Percentiles rank a stretch among this genome's conserved stretches.
phyloP scores from a whole-genome alignment of 2,329 filamentous ascomycete genomes.

The Scytalidium lignicola region DNA sequence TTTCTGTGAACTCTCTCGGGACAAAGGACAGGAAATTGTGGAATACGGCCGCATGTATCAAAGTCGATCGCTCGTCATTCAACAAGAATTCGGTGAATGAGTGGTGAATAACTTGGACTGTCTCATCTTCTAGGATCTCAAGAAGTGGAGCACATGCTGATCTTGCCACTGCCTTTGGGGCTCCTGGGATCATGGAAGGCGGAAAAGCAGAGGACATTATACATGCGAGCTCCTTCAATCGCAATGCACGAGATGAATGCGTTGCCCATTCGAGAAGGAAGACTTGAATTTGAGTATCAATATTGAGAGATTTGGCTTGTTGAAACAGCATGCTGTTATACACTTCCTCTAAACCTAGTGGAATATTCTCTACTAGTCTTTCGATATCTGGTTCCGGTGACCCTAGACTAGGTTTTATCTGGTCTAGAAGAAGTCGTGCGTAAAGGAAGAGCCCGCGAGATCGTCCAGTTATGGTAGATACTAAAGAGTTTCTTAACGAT shows the following conservation, averaged over 20 bases:
- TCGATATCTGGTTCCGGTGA: constrained; percentile 5
- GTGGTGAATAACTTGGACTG: constrained; percentile 40
- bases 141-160: constrained; percentile 34
- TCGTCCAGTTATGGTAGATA: constrained; percentile 7
- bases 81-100: constrained; percentile 43
- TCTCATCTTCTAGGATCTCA: constrained; percentile 40
- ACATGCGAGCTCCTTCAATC: constrained; percentile 11
- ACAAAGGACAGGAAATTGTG: constrained; percentile 8
- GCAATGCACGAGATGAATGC: constrained; percentile 17
- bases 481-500: constrained; percentile 3
- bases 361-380: constrained; percentile 5
- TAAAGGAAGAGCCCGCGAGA: constrained; percentile 19
- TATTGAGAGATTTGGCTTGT: constrained; percentile 5
- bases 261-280: constrained; percentile 16
- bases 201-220: constrained; percentile 5
- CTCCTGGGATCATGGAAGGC: constrained; percentile 3
- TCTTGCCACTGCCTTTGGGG: neutral
- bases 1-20: constrained; percentile 3
- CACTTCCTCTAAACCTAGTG: constrained; percentile 18
- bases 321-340: constrained; percentile 18
- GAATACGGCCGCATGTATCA: neutral
- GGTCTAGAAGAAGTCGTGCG: constrained; percentile 18
- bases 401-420: constrained; percentile 11
- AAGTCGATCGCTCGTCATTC: constrained; percentile 10
- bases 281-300: constrained; percentile 13